Percentiles rank a stretch among this genome's conserved stretches.
phyloP scores from a whole-genome alignment of 352 stramenopile species.

The Pythium monospermum region DNA sequence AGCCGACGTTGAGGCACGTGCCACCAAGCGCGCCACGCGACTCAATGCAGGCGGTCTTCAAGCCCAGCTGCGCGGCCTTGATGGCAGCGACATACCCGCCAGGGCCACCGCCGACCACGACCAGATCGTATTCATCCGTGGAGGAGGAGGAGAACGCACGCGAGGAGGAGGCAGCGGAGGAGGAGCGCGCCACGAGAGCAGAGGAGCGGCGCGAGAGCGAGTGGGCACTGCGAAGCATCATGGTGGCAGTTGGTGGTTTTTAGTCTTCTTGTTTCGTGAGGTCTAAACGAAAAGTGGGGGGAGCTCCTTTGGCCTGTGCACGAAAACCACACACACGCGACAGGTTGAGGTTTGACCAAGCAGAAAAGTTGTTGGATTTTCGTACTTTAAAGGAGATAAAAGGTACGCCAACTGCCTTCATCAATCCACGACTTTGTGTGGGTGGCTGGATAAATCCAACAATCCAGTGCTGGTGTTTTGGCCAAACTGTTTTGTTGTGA shows the following conservation, averaged over 20 bases:
- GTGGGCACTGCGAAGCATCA: conserved; percentile 30
- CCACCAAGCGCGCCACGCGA: conserved; percentile 93
- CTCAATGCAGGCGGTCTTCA: conserved; percentile 99
- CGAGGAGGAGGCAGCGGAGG: conserved; percentile 18
- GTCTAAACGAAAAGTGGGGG: conserved; percentile 2
- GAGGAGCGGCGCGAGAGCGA: conserved; percentile 37
- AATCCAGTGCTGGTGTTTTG: neutral
- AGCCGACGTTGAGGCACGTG: conserved; percentile 99
- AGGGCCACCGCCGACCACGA: conserved; percentile 94
- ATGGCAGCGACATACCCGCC: conserved; percentile 99
- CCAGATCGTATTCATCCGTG: conserved; percentile 65
- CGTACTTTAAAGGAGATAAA: conserved; percentile 5
- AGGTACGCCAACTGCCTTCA: neutral
- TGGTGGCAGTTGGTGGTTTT: no score
- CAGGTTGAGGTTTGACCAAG: conserved; percentile 13
- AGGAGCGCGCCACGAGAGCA: conserved; percentile 13
- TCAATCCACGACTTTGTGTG: neutral
- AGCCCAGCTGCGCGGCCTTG: conserved; percentile 96
- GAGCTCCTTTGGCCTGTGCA: neutral
- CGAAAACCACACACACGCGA: conserved; percentile 13
- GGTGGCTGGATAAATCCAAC: no score
- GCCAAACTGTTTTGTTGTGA: no score
- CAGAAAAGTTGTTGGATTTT: conserved; percentile 6
- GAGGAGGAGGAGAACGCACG: conserved; percentile 48
- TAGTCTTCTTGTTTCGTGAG: neutral